phyloP scores from a whole-genome alignment of 805 yeast genomes.

The Danielozyma ontarioensis region DNA sequence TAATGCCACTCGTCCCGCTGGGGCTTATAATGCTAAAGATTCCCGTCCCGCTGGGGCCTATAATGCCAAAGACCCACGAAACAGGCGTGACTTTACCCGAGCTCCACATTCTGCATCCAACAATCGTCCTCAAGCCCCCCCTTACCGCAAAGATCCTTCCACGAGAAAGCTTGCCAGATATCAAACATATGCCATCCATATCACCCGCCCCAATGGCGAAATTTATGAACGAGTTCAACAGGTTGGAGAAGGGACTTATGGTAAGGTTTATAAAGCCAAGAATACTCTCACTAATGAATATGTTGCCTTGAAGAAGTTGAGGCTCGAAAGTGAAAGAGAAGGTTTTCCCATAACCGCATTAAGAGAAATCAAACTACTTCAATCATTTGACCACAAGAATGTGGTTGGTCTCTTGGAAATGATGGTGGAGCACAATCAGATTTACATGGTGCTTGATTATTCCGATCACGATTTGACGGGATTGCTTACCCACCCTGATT shows the following conservation, averaged over 20 bases:
- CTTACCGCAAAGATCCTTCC: neutral
- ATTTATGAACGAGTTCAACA: conserved; percentile 68
- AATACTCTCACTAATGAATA: conserved; percentile 61
- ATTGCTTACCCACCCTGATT: conserved; percentile 67
- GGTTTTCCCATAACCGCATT: conserved; percentile 96
- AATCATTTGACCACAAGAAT: conserved; percentile 75
- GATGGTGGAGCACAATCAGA: conserved; percentile 71
- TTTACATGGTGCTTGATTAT: conserved; percentile 90
- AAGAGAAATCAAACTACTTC: conserved; percentile 82
- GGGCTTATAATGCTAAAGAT: too few relatives aligned
- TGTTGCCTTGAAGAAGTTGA: conserved; percentile 82
- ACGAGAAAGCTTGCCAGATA: conserved; percentile 13
- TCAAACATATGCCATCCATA: conserved; percentile 31
- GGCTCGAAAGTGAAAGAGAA: conserved; percentile 85
- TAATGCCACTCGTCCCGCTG: too few relatives aligned
- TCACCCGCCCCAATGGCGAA: conserved; percentile 21
- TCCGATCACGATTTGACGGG: conserved; percentile 94
- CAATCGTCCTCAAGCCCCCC: too few relatives aligned
- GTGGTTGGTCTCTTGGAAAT: conserved; percentile 81
- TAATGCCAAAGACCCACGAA: too few relatives aligned
- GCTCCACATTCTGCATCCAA: too few relatives aligned
- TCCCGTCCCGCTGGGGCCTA: too few relatives aligned
- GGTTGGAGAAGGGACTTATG: conserved; percentile 99
- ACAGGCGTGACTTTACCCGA: too few relatives aligned
- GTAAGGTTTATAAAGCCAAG: conserved; percentile 86